Evolutionary conservation across 306 rosid genomes (phyloP), one percentile per base, ranked within the genome.

Genomic region (Pachyrhizus erosus): DNA sequence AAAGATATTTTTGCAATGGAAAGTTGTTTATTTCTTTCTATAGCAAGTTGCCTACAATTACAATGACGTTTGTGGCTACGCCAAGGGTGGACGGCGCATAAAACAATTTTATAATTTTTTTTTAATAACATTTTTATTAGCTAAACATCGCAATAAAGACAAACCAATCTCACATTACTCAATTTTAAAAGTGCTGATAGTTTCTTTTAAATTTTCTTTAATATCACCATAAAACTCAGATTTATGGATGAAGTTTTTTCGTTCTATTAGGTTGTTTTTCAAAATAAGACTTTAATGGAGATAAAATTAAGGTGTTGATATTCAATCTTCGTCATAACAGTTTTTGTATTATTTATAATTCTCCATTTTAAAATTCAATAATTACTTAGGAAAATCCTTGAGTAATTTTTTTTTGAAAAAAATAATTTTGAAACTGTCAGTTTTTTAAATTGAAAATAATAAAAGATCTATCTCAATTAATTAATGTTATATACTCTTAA

Each of bases 1-100:
- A 58, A 23, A 51, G 21, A 79, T 27, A 55, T 26, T 79, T 65
- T 54, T 40, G 18, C 31, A 10, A 26, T 27, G 58, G 11, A 54
- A 79, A 69, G 57, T 69, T 68, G 20, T 5, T 8, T 68, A 23
- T 54, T 51, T 78, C 69, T 67, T 54, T 79, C 12, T 29, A 69
- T 26, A 2, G 5, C 82, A 70, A 39, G 48, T 79, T 69, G 83
- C 4, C 24, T 26, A 0, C 69, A 7, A 24, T 39, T 79, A 79
- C 20, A 79, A 58, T 34, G 83, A 79, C 77, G 77, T 79, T 1
- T 70, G 48, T 55, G 83, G 83, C 48, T 39, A 66, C 27, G 24
- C 29, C 70, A 24, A 5, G 0, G 7, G 6, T 69, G 77, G 83
- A 55, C 83, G 83, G 83, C 8, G 45, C 70, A 55, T 54, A 42